These are phyloP conservation scores for Kodamaea neixiangensis DNA, from an alignment of 805 yeast genomes.

Conservation along the genomic window DNA sequence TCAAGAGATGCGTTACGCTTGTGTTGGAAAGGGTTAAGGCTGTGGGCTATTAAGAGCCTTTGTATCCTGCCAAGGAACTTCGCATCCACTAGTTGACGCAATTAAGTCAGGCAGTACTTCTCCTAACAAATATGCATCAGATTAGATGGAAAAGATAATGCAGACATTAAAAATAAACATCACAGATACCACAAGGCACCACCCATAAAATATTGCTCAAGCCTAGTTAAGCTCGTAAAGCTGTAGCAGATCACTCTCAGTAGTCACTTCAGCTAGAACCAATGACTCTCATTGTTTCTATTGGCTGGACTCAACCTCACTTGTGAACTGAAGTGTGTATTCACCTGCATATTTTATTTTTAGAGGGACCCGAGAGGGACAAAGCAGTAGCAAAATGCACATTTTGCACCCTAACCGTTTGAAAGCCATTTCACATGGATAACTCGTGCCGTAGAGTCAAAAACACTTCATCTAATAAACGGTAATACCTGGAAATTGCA, in stretches of 20 bases:
- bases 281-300: background rate
- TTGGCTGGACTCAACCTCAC: background rate
- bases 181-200: background rate
- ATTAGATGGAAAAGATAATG: slow-evolving; percentile 1
- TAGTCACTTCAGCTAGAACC: background rate
- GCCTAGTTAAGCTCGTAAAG: background rate
- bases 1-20: too few relatives aligned
- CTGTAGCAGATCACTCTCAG: background rate
- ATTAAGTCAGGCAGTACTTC: background rate
- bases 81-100: background rate
- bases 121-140: background rate
- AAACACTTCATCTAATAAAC: background rate
- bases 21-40: too few relatives aligned
- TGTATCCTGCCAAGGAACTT: background rate
- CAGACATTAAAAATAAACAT: background rate
- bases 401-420: background rate
- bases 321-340: background rate
- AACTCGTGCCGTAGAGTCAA: background rate
- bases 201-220: background rate
- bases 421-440: background rate
- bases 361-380: background rate
- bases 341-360: background rate
- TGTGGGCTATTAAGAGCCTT: background rate
- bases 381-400: background rate
- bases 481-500: background rate